A percentile compares a stretch with the other conserved stretches of the same genome.
Conservation (phyloP, 768 basidiomycete genomes). For the Russula dissimulans region DNA sequence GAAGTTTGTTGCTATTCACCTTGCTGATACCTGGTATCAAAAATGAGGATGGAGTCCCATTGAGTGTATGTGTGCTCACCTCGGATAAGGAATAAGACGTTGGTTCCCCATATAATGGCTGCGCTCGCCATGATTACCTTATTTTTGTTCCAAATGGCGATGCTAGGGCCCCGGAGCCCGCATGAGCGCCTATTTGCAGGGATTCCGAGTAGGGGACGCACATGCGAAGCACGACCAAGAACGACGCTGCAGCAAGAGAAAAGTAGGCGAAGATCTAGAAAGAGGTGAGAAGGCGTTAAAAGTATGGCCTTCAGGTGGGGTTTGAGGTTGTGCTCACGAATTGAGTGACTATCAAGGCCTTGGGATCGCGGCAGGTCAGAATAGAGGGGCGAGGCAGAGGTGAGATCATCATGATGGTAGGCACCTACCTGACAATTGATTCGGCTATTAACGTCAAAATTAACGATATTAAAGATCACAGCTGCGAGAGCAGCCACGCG, state of each 20-base stretch:
- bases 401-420: neutral
- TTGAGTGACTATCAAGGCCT: neutral
- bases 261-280: neutral
- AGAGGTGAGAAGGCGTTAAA: neutral
- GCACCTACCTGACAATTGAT: conserved; percentile 10
- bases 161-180: neutral
- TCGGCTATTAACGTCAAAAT: too few species aligned
- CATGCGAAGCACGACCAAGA: conserved; percentile 6
- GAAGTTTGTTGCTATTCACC: neutral
- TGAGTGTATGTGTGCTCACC: neutral
- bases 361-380: neutral
- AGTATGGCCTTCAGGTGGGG: neutral
- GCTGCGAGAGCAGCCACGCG: too few species aligned
- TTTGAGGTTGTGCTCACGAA: neutral
- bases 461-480: too few species aligned
- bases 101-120: neutral
- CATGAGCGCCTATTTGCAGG: neutral
- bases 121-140: neutral
- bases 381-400: too few species aligned
- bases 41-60: too few species aligned
- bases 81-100: neutral
- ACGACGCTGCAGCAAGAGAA: neutral
- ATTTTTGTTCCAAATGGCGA: neutral
- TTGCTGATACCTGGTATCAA: neutral
- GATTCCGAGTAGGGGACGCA: neutral